Evolutionary conservation across 192 early-diverging fungal species (phyloP), one percentile per base, ranked within the genome.

Genomic region (Jimgerdemannia lactiflua): DNA sequence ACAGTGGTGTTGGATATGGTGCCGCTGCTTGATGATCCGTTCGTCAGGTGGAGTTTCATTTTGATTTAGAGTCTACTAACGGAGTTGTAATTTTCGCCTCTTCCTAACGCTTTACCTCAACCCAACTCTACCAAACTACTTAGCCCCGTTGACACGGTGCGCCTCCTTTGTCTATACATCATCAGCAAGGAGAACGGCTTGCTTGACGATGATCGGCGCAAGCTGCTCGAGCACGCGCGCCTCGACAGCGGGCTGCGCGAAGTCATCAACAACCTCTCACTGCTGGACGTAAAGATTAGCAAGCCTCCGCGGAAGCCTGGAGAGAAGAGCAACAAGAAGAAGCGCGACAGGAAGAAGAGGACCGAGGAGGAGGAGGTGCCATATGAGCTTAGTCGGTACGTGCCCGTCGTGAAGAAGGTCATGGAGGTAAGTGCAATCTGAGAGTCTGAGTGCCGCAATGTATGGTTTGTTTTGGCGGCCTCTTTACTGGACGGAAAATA

Each of bases 111-210:
- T 29, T 29, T 29, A 29, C 29, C 29, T 29, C 29, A 29, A 29
- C 29, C 29, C 29, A 29, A 59, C 49, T 59, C 49, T 2, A 0
- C 49, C 49, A 59, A 6, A 6, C 4, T 64, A 19, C 41, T 7
- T 42, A 94, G 91, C 20, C 74, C 84, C 4, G 82, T 84, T 78
- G 90, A 95, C 78, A 96, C 94, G 80, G 79, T 92, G 8, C 89
- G 95, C 6, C 73, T 95, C 39, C 86, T 96, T 20, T 91, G 95
- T 84, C 75, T 95, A 6, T 96, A 94, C 79, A 92, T 94, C 18
- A 92, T 94, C 44, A 88, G 91, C 9, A 74, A 73, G 0, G 89
- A 92, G 73, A 86, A 88, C 14, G 94, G 91, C 43, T 87, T 96
- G 10, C 81, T 89, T 42, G 90, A 92, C 65, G 87, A 89, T 43